These are phyloP conservation scores for Lophium mytilinum DNA, from an alignment of 495 filamentous ascomycete species.

Conservation along the genomic window DNA sequence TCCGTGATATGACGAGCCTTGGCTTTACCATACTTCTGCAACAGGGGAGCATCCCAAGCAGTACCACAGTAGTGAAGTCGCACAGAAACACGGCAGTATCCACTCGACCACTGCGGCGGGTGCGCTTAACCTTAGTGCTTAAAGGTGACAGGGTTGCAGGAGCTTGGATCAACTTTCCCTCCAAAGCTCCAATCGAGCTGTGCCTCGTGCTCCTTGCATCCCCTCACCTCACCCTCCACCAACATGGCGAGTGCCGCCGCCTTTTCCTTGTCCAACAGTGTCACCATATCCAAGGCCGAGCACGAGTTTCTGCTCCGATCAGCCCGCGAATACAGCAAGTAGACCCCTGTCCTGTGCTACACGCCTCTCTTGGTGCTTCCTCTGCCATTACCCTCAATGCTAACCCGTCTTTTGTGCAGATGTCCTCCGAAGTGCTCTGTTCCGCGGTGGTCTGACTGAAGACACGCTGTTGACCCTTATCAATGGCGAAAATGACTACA, in stretches of 20 bases:
- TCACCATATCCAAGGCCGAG: conserved; percentile 47
- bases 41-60: no score
- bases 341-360: background rate
- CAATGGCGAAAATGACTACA: conserved; percentile 17
- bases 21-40: no score
- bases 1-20: no score
- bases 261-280: conserved; percentile 28
- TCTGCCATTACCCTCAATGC: background rate
- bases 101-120: no score
- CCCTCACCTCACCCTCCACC: background rate
- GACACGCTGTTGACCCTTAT: conserved; percentile 48
- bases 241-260: no score
- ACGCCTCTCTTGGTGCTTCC: background rate
- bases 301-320: conserved; percentile 48
- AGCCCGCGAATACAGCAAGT: conserved; percentile 37
- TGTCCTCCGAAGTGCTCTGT: conserved; percentile 53
- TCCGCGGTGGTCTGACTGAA: conserved; percentile 52
- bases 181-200: no score
- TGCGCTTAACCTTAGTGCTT: no score
- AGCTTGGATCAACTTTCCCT: no score
- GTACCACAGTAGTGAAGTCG: no score
- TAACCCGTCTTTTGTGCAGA: conserved; percentile 32
- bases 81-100: no score
- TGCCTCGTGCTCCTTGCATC: background rate
- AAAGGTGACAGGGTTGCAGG: no score